Evolutionary conservation across 2,329 filamentous ascomycete genomes (phyloP), one percentile per base, ranked within the genome.

Genomic region (Venturiaceae sp.): DNA sequence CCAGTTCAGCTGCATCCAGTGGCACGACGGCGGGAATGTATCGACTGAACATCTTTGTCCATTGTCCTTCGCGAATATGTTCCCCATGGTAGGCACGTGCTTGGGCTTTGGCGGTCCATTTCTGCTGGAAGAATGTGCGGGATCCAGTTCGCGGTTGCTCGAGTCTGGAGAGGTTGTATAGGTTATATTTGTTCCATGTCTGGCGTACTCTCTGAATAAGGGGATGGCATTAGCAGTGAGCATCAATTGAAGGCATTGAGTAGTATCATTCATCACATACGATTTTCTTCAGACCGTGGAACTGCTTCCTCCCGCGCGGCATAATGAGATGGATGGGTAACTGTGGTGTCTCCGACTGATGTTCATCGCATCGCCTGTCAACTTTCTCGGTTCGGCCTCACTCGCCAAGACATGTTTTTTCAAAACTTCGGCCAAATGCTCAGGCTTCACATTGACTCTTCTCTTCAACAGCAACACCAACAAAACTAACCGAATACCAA

Each of bases 151-250:
- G 69, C 19, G 80, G 82, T 2, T 72, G 67, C 46, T 67, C 74
- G 34, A 82, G 68, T 64, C 82, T 81, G 55, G 78, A 76, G 64
- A 99, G 76, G 75, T 96, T 96, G 83, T 89, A 99, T 63, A 99
- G 81, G 71, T 95, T 96, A 80, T 90, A 91, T 77, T 96, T 95
- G 80, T 90, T 95, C 94, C 92, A 96, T 78, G 91, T 90, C 79
- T 94, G 89, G 67, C 92, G 87, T 73, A 96, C 72, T 88, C 90
- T 95, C 92, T 97, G 59, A 55, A 61, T 28, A 19, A 41, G 44
- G 44, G 26, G 14, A n/a, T 53, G 36, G 28, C 50, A 56, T 56
- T 39, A 58, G 28, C 13, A 53, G 55, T 44, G 28, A 34, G 36
- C n/a, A n/a, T n/a, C n/a, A n/a, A n/a, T n/a, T n/a, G n/a, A n/a